Conservation (phyloP, 1,139 yeast species). For the Geotrichum reessii region DNA sequence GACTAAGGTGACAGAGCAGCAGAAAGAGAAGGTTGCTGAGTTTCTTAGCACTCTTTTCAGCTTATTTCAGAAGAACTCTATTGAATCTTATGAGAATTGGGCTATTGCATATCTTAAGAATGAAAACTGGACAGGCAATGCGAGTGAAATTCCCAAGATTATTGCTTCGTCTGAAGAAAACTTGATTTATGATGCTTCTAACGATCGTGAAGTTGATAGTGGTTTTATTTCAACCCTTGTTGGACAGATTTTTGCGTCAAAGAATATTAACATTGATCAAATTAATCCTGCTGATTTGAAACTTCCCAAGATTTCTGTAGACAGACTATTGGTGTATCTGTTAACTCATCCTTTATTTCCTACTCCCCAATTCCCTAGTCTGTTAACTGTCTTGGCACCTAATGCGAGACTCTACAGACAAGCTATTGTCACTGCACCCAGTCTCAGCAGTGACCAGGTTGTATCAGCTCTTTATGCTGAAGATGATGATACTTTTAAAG, state of each 20-base stretch:
- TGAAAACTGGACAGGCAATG: slow-evolving; percentile 27
- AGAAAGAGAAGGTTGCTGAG: not conserved
- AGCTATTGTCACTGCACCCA: slow-evolving; percentile 73
- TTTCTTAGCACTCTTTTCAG: slow-evolving; percentile 4
- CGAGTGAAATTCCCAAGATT: slow-evolving; percentile 20
- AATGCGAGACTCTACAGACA: slow-evolving; percentile 67
- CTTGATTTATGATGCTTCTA: slow-evolving; percentile 53
- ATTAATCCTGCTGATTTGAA: slow-evolving; percentile 11
- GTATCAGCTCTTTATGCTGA: slow-evolving; percentile 48
- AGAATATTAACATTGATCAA: slow-evolving; percentile 10
- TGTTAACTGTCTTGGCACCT: slow-evolving; percentile 47
- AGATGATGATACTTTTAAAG: slow-evolving; percentile 60
- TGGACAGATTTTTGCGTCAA: slow-evolving; percentile 14
- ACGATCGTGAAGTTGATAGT: slow-evolving; percentile 61
- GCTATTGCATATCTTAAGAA: slow-evolving; percentile 30
- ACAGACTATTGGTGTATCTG: slow-evolving; percentile 60
- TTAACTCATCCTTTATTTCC: slow-evolving; percentile 88
- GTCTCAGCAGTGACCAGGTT: slow-evolving; percentile 58
- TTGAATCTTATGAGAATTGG: slow-evolving; percentile 26
- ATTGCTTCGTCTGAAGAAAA: slow-evolving; percentile 17
- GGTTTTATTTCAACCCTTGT: slow-evolving; percentile 42
- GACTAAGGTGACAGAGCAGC: slow-evolving; percentile 1
- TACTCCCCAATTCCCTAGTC: slow-evolving; percentile 47
- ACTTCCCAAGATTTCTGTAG: slow-evolving; percentile 25
- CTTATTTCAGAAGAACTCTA: slow-evolving; percentile 19